phyloP scores from a whole-genome alignment of 225 moss, liverwort and hornwort genomes.

The Pleurozium schreberi region DNA sequence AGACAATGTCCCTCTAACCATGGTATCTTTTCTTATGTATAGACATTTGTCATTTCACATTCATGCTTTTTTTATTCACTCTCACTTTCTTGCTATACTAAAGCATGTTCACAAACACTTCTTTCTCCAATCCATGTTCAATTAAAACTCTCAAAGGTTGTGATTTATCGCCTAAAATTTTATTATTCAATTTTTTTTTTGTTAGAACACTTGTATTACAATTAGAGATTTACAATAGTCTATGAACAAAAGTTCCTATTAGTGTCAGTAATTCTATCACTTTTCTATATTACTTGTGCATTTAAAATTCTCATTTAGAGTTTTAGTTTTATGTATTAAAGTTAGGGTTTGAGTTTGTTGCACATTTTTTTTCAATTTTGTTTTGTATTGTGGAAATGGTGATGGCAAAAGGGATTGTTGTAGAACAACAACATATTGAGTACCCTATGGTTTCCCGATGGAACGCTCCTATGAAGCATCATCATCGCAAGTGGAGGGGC shows the following conservation, averaged over 20 bases:
- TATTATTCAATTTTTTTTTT: background rate
- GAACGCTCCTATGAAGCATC: background rate
- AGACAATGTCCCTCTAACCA: background rate
- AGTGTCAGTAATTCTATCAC: background rate
- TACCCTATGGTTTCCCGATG: background rate
- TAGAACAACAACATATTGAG: background rate
- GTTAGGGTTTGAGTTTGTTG: background rate
- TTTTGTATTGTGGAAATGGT: background rate
- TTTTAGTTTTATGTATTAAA: background rate
- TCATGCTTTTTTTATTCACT: no score
- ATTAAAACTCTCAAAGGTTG: background rate
- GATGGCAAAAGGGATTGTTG: background rate
- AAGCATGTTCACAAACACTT: background rate
- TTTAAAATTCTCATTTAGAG: no score
- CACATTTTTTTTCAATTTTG: no score
- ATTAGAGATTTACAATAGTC: no score
- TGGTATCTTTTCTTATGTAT: background rate
- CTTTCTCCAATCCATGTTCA: background rate
- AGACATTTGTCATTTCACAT: background rate
- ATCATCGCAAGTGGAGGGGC: background rate
- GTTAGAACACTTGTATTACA: background rate
- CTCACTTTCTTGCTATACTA: background rate
- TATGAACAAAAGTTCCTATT: background rate
- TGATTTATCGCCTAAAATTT: background rate
- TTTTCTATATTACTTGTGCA: background rate